Base-by-base conservation (phyloP, 768 basidiomycete species). In the Austroboletus eburneus region DNA sequence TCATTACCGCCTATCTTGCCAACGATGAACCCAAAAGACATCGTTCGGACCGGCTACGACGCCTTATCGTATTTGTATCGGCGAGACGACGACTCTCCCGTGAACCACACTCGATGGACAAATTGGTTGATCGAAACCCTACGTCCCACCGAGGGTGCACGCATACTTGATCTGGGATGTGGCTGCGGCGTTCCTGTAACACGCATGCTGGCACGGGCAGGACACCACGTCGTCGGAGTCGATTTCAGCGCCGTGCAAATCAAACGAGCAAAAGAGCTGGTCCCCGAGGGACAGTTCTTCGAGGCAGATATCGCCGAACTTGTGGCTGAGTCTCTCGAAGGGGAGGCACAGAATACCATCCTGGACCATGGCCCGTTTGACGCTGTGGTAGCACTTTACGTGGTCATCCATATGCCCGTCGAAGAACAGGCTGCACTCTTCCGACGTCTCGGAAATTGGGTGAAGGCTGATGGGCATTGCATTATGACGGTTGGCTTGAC, bases 1-100 rank as follows among this genome's bases (percentile, higher is more conserved):
- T 63, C 55, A 63, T 61, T 52, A 55, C 58, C 61, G 55, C 52
- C 27, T 17, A 44, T 33, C 46, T 29, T 33, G 20, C 30, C 9
- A n/a, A 32, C 9, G 39, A 55, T 52, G 55, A 39, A 48, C 5
- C 30, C 39, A 2, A 48, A 46, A 35, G 45, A 43, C 20, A 39
- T 46, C 21, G 48, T 44, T 23, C 20, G 33, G 42, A 48, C 23
- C 1, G 41, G 39, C 17, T 43, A 49, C n/a, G 50, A 45, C 21
- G 17, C 29, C 27, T 22, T 49, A 23, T 42, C 48, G 5, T 38
- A 32, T 35, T 27, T 22, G 17, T 46, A 51, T 36, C 48, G 41
- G 30, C 21, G 34, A 39, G 41, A 48, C 20, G 42, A 43, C 10
- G 38, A 27, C 12, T n/a, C 24, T 24, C 13, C 33, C 8, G 45